Base-by-base conservation (phyloP, 257 asterid species). In the Plantago elongata region DNA sequence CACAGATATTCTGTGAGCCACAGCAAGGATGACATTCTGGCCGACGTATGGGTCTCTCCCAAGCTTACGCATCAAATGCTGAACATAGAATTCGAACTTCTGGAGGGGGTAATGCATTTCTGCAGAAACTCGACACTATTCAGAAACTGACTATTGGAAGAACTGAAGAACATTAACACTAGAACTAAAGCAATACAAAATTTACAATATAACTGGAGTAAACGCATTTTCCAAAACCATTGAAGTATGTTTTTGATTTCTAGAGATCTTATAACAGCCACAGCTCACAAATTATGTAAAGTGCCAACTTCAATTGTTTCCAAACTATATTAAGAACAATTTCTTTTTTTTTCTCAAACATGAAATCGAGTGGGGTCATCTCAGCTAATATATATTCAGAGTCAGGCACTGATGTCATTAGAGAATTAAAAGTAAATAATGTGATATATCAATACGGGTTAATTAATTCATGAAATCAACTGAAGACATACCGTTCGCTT, bases 51-150 rank as follows among this genome's bases (percentile, higher is more conserved):
- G 77, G 63, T 83, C 83, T 9, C 75, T 81, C 73, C 99, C 99
- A 63, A 93, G 94, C 71, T 82, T 87, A 22, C 97, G 96, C 72
- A 87, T 47, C 78, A 93, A 71, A 72, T 89, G 97, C 76, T 93
- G 99, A 63, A 83, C 72, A 77, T 78, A 75, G 74, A 71, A 72
- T 77, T 75, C 77, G 61, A 74, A 74, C 72, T 51, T 72, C 45
- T 64, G 59, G 60, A 51, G 77, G 42, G 65, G 45, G 54, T 75
- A 79, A 72, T 60, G 70, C 65, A 49, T 48, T 42, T 78, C 99
- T 89, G 84, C 43, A 57, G 61, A 22, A 37, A 64, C 45, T 57
- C 17, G 61, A 62, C 46, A 49, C 59, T 66, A 59, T 34, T 42
- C 3, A 55, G 47, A 29, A 47, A 62, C 30, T 40, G n/a, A 40